Percentiles rank a stretch among this genome's conserved stretches.
Conservation (phyloP, 495 filamentous ascomycete species). For the Astrothelium subdiscretum region DNA sequence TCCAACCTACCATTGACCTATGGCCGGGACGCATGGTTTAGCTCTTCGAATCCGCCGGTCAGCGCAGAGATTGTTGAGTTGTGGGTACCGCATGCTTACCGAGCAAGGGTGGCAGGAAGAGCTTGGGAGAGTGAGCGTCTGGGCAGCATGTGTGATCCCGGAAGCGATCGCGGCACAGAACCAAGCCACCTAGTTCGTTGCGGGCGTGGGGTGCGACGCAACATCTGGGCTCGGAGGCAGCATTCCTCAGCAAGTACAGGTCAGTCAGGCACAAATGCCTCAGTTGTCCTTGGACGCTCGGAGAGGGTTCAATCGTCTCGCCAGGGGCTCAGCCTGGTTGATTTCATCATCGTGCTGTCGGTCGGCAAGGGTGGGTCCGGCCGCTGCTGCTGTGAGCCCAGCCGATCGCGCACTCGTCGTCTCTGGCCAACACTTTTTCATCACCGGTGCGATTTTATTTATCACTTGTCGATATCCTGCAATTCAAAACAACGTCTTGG, state of each 20-base stretch:
- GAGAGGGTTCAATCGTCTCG: neutral
- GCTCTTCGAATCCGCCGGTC: neutral
- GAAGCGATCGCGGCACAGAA: neutral
- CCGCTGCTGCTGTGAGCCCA: constrained; percentile 2
- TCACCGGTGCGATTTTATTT: neutral
- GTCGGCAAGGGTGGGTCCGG: constrained; percentile 2
- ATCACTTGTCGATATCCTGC: neutral
- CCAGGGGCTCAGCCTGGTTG: neutral
- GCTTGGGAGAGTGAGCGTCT: neutral
- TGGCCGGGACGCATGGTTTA: neutral
- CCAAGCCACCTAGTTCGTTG: neutral
- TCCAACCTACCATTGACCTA: neutral
- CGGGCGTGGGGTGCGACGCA: neutral
- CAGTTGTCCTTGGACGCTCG: neutral
- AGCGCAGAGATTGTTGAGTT: neutral
- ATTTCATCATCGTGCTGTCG: neutral
- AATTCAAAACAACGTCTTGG: neutral
- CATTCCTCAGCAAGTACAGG: neutral
- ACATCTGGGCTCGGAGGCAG: neutral
- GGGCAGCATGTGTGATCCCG: neutral
- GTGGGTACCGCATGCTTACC: neutral
- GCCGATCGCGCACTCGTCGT: neutral
- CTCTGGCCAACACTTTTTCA: neutral
- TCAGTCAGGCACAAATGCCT: neutral
- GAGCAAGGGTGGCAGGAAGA: neutral